A percentile compares a stretch with the other conserved stretches of the same genome.
Evolutionary conservation across 306 rosid genomes (phyloP).

Genomic region (Mimosa bimucronata): DNA sequence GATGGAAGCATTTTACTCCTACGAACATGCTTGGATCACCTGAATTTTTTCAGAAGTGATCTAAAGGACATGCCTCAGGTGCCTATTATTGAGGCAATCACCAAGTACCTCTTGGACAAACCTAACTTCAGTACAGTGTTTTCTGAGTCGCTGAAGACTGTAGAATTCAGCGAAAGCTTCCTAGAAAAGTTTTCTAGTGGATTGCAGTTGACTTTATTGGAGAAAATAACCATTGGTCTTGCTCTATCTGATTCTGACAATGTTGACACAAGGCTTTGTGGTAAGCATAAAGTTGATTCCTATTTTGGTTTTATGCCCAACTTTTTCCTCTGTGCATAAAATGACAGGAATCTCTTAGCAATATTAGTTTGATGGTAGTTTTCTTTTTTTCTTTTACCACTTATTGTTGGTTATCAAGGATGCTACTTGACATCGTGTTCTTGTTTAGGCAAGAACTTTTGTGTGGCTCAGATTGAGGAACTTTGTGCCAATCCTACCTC

Average conservation of each 20-base stretch:
- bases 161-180: conserved; percentile 68
- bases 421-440: conserved; percentile 26
- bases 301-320: conserved; percentile 27
- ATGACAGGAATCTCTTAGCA: neutral
- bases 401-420: neutral
- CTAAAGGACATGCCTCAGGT: conserved; percentile 53
- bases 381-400: neutral
- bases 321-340: conserved; percentile 13
- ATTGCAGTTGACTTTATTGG: conserved; percentile 66
- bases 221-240: conserved; percentile 80
- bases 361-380: conserved; percentile 12
- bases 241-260: conserved; percentile 91
- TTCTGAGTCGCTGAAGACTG: conserved; percentile 69
- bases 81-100: conserved; percentile 57
- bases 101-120: conserved; percentile 70
- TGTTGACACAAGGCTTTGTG: conserved; percentile 66
- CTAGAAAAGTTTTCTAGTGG: conserved; percentile 63
- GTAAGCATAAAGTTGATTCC: conserved; percentile 51
- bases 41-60: conserved; percentile 53
- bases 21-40: conserved; percentile 79
- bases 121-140: conserved; percentile 86
- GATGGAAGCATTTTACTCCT: conserved; percentile 87
- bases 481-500: conserved; percentile 68
- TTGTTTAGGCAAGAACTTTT: conserved; percentile 76
- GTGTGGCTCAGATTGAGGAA: conserved; percentile 82